Base-by-base conservation (phyloP, 495 filamentous ascomycete genomes). In the Darksidea phi region DNA sequence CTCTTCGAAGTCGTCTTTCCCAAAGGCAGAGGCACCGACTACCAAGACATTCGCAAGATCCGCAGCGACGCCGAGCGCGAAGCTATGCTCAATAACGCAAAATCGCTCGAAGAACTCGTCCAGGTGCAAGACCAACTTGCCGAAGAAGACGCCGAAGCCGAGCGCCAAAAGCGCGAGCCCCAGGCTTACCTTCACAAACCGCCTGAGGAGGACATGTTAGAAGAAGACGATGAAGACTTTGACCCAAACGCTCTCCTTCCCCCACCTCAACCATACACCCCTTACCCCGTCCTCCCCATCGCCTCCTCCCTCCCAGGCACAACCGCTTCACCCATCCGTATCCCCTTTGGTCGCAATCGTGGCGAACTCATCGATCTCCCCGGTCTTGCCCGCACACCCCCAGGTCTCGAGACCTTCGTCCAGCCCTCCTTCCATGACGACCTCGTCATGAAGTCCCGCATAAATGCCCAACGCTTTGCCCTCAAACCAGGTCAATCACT, bases 291-390 rank as follows among this genome's bases (percentile, higher is more conserved):
- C 2, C 89, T 96, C 80, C 92, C 92, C 1, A 70, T 91, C 10
- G 84, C 96, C 18, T 96, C 91, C 0, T 79, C 88, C 8, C 76
- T 98, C 20, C 90, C 94, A 0, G 94, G 94, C 0, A 99, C 94
- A 0, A 99, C 94, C 0, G 94, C 91, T 1, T 92, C 90, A 0
- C 94, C 94, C 0, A 96, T 99, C 64, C 84, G 94, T 18, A 79
- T 96, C 48, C 86, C 89, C 7, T 97, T 93, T 67, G 91, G 91
- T 45, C 83, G 82, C 58, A 86, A 87, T 10, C 86, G 83, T 64
- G 92, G 94, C 49, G 94, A 99, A 68, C 75, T 99, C n/a, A 89
- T 99, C 67, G 94, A 95, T 69, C 82, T 99, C 12, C 94, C 94
- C 0, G 94, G 94, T 10, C 77, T 99, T 13, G 79, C 87, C 18